Evolutionary conservation across 2,329 filamentous ascomycete genomes (phyloP).

Genomic region (Curvularia eragrostidis): DNA sequence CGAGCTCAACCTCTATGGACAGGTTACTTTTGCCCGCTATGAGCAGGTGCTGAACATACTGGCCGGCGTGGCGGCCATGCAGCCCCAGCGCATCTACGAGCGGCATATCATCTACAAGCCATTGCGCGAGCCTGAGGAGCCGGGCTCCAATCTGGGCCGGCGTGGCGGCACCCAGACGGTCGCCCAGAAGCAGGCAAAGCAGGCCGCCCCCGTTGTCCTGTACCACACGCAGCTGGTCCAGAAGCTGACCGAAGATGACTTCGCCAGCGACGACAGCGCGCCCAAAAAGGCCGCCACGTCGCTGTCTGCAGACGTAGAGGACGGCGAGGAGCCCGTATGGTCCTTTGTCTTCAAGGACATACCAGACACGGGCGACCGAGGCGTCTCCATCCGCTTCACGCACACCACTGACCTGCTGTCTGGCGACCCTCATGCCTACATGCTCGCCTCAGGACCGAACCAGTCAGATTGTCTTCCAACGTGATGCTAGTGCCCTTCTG

Average conservation of each 20-base stretch:
- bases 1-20: conserved; percentile 67
- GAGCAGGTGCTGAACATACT: conserved; percentile 67
- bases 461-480: conserved; percentile 50
- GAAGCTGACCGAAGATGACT: conserved; percentile 48
- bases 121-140: conserved; percentile 54
- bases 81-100: conserved; percentile 62
- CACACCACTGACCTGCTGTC: conserved; percentile 56
- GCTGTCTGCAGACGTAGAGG: conserved; percentile 32
- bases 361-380: conserved; percentile 59
- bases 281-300: conserved; percentile 15
- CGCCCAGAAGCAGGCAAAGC: conserved; percentile 38
- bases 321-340: conserved; percentile 44
- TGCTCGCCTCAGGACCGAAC: conserved; percentile 60
- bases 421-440: conserved; percentile 58
- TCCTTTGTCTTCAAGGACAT: conserved; percentile 51
- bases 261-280: conserved; percentile 29
- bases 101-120: conserved; percentile 66
- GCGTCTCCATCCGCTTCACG: conserved; percentile 61
- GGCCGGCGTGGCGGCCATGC: conserved; percentile 66
- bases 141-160: conserved; percentile 42
- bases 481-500: conserved; percentile 21
- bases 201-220: conserved; percentile 55
- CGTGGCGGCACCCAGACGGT: conserved; percentile 50
- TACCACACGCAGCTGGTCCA: conserved; percentile 62
- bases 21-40: conserved; percentile 64